Evolutionary conservation across 2,329 filamentous ascomycete genomes (phyloP).

Genomic region (Ophiostoma tasmaniense): DNA sequence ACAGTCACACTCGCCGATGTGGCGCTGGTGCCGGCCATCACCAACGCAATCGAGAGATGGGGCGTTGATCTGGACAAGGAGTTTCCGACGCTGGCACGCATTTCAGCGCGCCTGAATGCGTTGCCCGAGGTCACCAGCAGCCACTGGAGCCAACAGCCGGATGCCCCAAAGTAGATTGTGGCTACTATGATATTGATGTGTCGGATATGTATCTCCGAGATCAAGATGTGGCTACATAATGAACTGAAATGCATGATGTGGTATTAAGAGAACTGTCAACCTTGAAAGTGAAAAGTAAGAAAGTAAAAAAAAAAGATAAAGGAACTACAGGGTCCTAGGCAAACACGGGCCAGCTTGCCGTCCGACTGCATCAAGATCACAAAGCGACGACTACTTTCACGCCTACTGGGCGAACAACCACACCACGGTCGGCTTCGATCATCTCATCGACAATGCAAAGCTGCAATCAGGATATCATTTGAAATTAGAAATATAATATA

Average conservation of each 20-base stretch:
- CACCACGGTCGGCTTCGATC: background rate
- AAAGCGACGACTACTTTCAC: background rate
- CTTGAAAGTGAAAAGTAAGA: too few relatives aligned
- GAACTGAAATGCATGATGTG: too few relatives aligned
- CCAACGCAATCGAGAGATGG: slow-evolving; percentile 44
- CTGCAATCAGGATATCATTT: background rate
- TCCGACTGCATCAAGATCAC: too few relatives aligned
- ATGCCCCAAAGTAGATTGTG: slow-evolving; percentile 24
- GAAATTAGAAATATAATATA: too few relatives aligned
- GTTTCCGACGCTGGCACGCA: slow-evolving; percentile 39
- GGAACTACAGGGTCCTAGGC: too few relatives aligned
- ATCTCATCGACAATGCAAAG: background rate
- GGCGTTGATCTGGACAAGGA: slow-evolving; percentile 39
- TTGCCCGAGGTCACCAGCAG: slow-evolving; percentile 44
- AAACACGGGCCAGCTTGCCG: too few relatives aligned
- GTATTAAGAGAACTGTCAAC: background rate
- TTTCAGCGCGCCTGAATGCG: slow-evolving; percentile 39
- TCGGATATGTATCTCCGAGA: background rate
- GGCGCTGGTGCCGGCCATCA: slow-evolving; percentile 48
- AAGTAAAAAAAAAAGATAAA: too few relatives aligned
- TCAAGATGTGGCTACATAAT: background rate
- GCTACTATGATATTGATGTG: background rate
- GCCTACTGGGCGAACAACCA: background rate
- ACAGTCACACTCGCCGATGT: slow-evolving; percentile 49
- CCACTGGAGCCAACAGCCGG: slow-evolving; percentile 46